These are phyloP conservation scores for Penicillium arizonense DNA, from an alignment of 495 filamentous ascomycete species.

Conservation along the genomic window DNA sequence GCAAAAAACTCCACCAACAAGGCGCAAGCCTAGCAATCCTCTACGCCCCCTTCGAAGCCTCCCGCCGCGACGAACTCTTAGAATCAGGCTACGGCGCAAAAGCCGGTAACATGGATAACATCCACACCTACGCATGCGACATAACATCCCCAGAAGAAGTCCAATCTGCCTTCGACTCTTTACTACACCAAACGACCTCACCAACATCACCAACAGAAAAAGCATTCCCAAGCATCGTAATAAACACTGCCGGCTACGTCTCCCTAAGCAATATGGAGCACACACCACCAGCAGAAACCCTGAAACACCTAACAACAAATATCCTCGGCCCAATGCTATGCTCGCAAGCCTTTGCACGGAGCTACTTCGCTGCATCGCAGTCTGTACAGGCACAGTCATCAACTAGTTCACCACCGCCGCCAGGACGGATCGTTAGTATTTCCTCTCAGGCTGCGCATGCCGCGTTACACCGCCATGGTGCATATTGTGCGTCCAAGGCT, in stretches of 20 bases:
- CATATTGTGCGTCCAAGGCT: slow-evolving; percentile 50
- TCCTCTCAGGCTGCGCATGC: slow-evolving; percentile 39
- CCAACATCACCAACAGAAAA: slow-evolving; percentile 8
- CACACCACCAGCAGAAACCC: slow-evolving; percentile 37
- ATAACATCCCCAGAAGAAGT: slow-evolving; percentile 40
- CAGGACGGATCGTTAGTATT: slow-evolving; percentile 38
- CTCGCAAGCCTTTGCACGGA: slow-evolving; percentile 37
- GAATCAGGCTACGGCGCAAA: slow-evolving; percentile 25
- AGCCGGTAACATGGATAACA: slow-evolving; percentile 11
- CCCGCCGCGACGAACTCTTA: slow-evolving; percentile 35
- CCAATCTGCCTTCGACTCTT: slow-evolving; percentile 25
- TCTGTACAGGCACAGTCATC: slow-evolving; percentile 7
- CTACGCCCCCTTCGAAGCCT: slow-evolving; percentile 41
- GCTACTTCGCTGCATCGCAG: slow-evolving; percentile 31
- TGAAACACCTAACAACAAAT: slow-evolving; percentile 40
- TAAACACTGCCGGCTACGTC: slow-evolving; percentile 44
- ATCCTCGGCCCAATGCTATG: slow-evolving; percentile 42
- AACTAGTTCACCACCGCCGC: slow-evolving; percentile 17
- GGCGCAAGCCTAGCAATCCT: slow-evolving; percentile 39
- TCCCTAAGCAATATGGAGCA: slow-evolving; percentile 40
- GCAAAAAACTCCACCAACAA: slow-evolving; percentile 34
- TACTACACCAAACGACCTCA: slow-evolving; percentile 20
- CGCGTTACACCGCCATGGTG: slow-evolving; percentile 39
- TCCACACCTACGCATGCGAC: slow-evolving; percentile 41
- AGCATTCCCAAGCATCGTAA: slow-evolving; percentile 35